These are phyloP conservation scores for Cryptomeria japonica DNA, from an alignment of 75 land plant genomes.

Conservation along the genomic window DNA sequence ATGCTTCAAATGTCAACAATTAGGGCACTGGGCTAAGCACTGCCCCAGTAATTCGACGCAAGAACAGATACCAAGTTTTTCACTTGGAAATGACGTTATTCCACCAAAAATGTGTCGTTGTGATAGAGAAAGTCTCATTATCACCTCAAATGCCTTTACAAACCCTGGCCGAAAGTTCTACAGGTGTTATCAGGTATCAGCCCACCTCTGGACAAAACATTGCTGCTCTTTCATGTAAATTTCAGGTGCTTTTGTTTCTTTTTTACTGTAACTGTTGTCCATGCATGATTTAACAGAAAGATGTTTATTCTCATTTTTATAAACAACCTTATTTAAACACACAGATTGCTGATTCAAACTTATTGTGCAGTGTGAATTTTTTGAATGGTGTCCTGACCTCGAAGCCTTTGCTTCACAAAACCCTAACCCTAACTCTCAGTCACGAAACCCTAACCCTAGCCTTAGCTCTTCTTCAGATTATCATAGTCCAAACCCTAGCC, in stretches of 20 bases:
- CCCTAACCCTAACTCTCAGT: conserved; percentile 17
- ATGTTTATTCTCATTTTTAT: too few relatives aligned
- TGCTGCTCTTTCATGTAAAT: background rate
- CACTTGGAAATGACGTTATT: background rate
- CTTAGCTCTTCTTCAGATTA: background rate
- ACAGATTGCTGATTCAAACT: conserved; percentile 17
- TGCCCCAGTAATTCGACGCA: conserved; percentile 13
- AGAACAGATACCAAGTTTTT: background rate
- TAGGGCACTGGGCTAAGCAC: conserved; percentile 31
- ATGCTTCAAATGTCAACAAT: conserved; percentile 28
- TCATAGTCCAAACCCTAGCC: background rate
- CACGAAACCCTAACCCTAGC: background rate
- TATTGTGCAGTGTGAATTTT: background rate
- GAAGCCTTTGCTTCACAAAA: background rate
- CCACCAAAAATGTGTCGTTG: conserved; percentile 30
- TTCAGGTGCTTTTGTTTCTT: background rate
- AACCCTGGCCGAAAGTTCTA: conserved; percentile 38
- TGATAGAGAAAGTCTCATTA: conserved; percentile 32
- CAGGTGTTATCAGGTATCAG: conserved; percentile 10
- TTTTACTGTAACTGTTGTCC: background rate
- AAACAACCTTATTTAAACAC: background rate
- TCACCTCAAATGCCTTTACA: background rate
- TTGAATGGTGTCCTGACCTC: background rate
- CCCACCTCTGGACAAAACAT: too few relatives aligned
- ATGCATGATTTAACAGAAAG: too few relatives aligned